Evolutionary conservation across 2,329 filamentous ascomycete species (phyloP), one percentile per base, ranked within the genome.

Genomic region (Penicillium sp.): DNA sequence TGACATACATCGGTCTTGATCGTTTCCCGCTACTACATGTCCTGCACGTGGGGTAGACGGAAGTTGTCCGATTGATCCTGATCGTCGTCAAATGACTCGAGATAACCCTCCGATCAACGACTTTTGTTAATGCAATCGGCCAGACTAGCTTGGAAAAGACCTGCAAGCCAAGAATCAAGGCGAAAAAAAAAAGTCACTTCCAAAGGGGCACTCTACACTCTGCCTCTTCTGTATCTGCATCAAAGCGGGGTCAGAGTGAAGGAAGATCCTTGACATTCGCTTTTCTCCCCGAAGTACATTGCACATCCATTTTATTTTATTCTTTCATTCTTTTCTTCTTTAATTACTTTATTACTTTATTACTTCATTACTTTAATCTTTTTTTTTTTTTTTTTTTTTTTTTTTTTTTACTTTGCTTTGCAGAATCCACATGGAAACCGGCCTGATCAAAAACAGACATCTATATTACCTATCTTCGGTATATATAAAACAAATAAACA

Each of bases 51-150:
- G 45, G 40, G 51, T 20, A 45, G 34, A n/a, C 53, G 53, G 48
- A 52, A 40, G 35, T 52, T 52, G 53, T 20, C 53, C 40, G 48
- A 51, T 34, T 50, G 32, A 45, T 16, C 39, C 14, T 16, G 46
- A 50, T 55, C 24, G 38, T 35, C 49, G n/a, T 26, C 34, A 16
- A 39, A 20, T 38, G 43, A 13, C 22, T 39, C 10, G 22, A 43
- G 22, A 50, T 35, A 26, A 38, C 9, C n/a, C 50, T 46, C 29
- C 24, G 38, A 18, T 49, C 35, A 39, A n/a, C 20, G 14, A 29
- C 24, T 11, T 34, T 34, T 16, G 18, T 47, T 16, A 45, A 16
- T 50, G 37, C 20, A 40, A n/a, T 24, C 5, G 31, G n/a, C 14
- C 4, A 29, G 29, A 32, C 44, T 50, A 53, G 29, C 45, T 44